These are phyloP conservation scores for Termitomyces sp. DNA, from an alignment of 768 basidiomycete species.

Conservation along the genomic window DNA sequence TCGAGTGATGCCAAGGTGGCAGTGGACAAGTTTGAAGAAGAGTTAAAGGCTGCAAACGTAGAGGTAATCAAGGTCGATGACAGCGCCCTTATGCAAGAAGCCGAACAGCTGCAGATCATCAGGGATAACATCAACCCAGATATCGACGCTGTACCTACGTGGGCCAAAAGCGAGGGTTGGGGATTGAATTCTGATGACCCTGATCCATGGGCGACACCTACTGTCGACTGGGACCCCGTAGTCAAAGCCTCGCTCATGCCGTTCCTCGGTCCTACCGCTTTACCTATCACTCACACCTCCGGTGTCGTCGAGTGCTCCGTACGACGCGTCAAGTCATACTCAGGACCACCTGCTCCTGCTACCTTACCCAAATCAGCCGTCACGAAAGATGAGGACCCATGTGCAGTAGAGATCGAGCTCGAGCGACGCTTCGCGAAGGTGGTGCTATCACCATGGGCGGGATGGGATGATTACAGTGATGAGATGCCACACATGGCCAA, in stretches of 20 bases:
- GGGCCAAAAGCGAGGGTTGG: conserved; percentile 6
- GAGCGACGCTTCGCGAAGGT: conserved; percentile 32
- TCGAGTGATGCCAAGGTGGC: conserved; percentile 8
- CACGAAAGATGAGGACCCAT: conserved; percentile 20
- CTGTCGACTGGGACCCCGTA: conserved; percentile 17
- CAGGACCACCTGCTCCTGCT: conserved; percentile 29
- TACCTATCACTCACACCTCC: conserved; percentile 61
- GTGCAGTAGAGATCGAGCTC: conserved; percentile 36
- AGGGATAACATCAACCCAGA: conserved; percentile 12
- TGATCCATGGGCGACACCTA: conserved; percentile 9
- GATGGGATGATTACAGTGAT: conserved; percentile 33
- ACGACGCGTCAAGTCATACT: conserved; percentile 49
- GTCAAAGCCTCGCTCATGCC: conserved; percentile 28
- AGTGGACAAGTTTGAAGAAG: conserved; percentile 33
- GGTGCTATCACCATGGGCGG: conserved; percentile 37
- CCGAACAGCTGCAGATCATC: conserved; percentile 10
- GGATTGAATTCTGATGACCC: conserved; percentile 2
- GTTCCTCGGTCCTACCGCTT: conserved; percentile 50
- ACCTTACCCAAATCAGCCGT: conserved; percentile 23
- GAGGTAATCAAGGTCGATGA: conserved; percentile 15
- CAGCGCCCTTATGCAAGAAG: conserved; percentile 7
- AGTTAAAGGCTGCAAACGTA: conserved; percentile 33
- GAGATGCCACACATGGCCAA: conserved; percentile 29
- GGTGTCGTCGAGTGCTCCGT: conserved; percentile 67
- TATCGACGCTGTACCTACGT: conserved; percentile 7